Conservation (phyloP, 257 asterid genomes). For the Fraxinus anomala region DNA sequence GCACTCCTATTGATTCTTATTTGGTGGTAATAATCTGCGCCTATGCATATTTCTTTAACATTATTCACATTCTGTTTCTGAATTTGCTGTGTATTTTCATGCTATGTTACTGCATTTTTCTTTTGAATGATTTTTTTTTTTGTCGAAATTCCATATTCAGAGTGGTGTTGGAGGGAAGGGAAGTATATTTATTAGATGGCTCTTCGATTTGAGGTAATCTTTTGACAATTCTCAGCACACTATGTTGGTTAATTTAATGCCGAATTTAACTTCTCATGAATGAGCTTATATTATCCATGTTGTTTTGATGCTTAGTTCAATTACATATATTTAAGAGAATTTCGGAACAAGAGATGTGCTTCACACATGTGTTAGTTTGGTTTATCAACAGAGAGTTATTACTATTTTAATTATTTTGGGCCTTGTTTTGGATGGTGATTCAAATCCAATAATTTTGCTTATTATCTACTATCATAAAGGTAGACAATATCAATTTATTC, state of each 20-base stretch:
- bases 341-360: background rate
- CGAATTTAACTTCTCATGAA: background rate
- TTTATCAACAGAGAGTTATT: background rate
- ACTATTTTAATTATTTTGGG: background rate
- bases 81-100: background rate
- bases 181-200: conserved; percentile 32
- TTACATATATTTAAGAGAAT: background rate
- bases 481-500: background rate
- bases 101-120: background rate
- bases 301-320: background rate
- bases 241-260: background rate
- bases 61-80: background rate
- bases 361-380: background rate
- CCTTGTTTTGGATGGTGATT: background rate
- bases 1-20: background rate
- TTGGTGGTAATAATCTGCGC: background rate
- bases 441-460: background rate
- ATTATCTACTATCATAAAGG: background rate
- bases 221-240: background rate
- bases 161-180: background rate
- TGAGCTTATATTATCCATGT: background rate
- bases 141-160: background rate
- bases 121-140: background rate
- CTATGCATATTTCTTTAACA: background rate
- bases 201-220: conserved; percentile 49